These are phyloP conservation scores for Eryngium alpinum DNA, from an alignment of 140 eudicot genomes.

Conservation along the genomic window DNA sequence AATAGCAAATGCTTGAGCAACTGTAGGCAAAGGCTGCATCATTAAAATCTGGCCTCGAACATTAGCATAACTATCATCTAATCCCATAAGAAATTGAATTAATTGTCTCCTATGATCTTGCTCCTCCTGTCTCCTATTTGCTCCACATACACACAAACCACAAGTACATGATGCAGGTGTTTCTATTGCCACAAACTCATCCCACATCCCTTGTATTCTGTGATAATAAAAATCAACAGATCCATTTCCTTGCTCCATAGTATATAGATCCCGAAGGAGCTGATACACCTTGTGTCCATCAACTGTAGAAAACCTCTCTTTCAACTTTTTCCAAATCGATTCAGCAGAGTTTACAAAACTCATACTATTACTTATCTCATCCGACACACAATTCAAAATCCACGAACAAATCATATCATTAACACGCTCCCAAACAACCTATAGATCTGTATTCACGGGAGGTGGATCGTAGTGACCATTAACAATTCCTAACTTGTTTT, in stretches of 20 bases:
- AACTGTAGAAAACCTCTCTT: background rate
- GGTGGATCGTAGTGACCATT: background rate
- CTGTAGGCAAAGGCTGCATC: background rate
- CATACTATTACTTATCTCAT: background rate
- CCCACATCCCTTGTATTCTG: background rate
- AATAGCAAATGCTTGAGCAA: background rate
- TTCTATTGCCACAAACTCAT: background rate
- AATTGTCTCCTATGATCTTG: background rate
- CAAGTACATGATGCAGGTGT: background rate
- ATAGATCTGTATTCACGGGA: background rate
- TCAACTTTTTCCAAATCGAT: background rate
- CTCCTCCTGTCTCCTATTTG: background rate
- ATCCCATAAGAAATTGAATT: background rate
- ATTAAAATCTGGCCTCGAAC: background rate
- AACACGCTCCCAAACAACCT: background rate
- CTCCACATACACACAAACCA: background rate
- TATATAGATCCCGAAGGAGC: background rate
- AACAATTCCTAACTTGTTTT: background rate
- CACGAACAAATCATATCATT: background rate
- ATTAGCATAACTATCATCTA: background rate
- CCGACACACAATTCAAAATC: background rate
- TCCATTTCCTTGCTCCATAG: background rate
- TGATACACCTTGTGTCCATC: background rate
- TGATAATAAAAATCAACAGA: background rate
- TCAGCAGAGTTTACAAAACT: background rate